Base-by-base conservation (phyloP, 2,329 filamentous ascomycete genomes). In the Clarireedia hainanense region DNA sequence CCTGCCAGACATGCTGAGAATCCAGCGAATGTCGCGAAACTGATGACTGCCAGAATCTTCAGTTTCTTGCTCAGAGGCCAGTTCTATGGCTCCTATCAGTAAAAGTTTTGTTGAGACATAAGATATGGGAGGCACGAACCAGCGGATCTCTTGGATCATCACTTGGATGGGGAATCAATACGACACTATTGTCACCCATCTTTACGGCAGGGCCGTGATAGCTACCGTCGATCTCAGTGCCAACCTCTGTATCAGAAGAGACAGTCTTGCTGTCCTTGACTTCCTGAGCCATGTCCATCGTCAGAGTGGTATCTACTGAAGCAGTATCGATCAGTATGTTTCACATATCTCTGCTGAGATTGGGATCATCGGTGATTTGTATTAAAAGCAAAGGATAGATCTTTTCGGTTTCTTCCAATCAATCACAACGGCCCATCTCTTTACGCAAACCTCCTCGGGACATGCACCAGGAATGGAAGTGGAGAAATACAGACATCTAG, bases 91-190 rank as follows among this genome's bases (percentile, higher is more conserved):
- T 17, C 20, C 5, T 45, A 20, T 45, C n/a, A 45, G n/a, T 12
- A 24, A 12, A 6, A 20, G 10, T 45, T 23, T 1, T 6, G 9
- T 20, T 36, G 14, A 26, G 6, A 15, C 14, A 20, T 14, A n/a
- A 48, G 14, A 30, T 12, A 9, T 15, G 17, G 27, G 24, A n/a
- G 23, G 7, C 23, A 59, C 62, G 58, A 66, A 71, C 69, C 60
- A 72, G 56, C 37, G 70, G 70, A 57, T 72, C 70, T 15, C 61
- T 57, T 20, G 68, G 61, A 49, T 70, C 64, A 53, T 63, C 60
- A 52, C 65, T 70, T 6, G 70, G 69, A n/a, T 61, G 63, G 6
- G 70, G 73, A 34, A 74, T 70, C n/a, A 73, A 60, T 30, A 72
- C 68, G 46, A 74, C 64, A 12, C 68, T 66, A 50, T 58, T 26